These are phyloP conservation scores for Celoporthe dispersa DNA, from an alignment of 2,329 filamentous ascomycete species.

Conservation along the genomic window DNA sequence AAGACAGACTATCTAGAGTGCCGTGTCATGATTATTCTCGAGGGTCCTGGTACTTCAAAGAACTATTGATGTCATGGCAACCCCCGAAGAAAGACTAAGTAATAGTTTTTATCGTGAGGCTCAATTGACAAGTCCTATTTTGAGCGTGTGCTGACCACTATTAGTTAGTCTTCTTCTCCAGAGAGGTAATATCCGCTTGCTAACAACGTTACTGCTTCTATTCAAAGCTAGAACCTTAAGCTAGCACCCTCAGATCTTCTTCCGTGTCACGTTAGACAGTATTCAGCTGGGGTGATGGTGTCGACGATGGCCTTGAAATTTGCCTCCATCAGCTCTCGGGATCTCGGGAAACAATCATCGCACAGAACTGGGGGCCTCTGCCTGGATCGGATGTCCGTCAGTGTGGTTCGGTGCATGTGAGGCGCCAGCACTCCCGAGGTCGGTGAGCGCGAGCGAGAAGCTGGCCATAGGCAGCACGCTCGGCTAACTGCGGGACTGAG, in stretches of 20 bases:
- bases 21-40: background rate
- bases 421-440: background rate
- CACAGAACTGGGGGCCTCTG: background rate
- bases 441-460: background rate
- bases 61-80: background rate
- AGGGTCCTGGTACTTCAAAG: background rate
- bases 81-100: background rate
- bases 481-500: background rate
- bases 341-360: background rate
- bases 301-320: background rate
- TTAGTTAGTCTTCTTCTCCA: background rate
- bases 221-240: background rate
- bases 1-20: background rate
- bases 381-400: background rate
- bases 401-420: background rate
- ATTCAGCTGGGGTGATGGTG: background rate
- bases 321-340: background rate
- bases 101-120: background rate
- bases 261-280: background rate
- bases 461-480: background rate
- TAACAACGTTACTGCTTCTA: background rate
- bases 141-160: background rate
- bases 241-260: background rate
- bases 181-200: background rate
- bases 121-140: background rate